phyloP scores from a whole-genome alignment of 345 rosid genomes.

The Carallia pectinifolia region DNA sequence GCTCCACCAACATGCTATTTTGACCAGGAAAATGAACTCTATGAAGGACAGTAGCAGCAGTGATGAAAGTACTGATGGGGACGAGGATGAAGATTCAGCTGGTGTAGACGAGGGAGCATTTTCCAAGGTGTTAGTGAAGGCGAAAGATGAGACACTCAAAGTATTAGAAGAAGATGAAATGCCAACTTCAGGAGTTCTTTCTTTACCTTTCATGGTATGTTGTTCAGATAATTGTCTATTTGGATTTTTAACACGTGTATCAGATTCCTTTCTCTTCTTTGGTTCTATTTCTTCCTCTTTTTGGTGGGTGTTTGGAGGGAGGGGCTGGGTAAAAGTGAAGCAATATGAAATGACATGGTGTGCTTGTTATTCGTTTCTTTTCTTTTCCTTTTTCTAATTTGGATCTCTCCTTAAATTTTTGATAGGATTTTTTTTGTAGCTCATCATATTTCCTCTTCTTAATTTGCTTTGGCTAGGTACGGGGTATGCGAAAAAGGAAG shows the following conservation, averaged over 20 bases:
- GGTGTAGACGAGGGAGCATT: conserved; percentile 55
- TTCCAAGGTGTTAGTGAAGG: conserved; percentile 55
- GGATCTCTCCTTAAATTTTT: not conserved
- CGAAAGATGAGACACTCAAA: conserved; percentile 69
- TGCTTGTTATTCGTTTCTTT: no score
- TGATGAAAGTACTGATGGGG: conserved; percentile 60
- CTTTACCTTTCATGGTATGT: conserved; percentile 94
- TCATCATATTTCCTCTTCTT: conserved; percentile 7
- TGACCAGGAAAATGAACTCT: conserved; percentile 85
- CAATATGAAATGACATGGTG: not conserved
- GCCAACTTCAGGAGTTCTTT: conserved; percentile 69
- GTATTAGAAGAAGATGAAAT: conserved; percentile 59
- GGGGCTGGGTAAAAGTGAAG: not conserved
- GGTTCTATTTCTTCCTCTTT: not conserved
- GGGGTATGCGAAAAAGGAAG: conserved; percentile 67
- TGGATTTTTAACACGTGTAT: not conserved
- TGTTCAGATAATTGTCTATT: not conserved
- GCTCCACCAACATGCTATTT: conserved; percentile 62
- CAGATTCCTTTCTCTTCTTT: not conserved
- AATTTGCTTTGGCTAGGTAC: conserved; percentile 45
- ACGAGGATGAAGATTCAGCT: conserved; percentile 40
- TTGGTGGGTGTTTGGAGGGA: not conserved
- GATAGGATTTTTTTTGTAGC: not conserved
- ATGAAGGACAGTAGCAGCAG: conserved; percentile 58
- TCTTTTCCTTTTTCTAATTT: not conserved